Evolutionary conservation across 805 yeast species (phyloP), one percentile per base, ranked within the genome.

Genomic region (Teunomyces barrocoloradensis): DNA sequence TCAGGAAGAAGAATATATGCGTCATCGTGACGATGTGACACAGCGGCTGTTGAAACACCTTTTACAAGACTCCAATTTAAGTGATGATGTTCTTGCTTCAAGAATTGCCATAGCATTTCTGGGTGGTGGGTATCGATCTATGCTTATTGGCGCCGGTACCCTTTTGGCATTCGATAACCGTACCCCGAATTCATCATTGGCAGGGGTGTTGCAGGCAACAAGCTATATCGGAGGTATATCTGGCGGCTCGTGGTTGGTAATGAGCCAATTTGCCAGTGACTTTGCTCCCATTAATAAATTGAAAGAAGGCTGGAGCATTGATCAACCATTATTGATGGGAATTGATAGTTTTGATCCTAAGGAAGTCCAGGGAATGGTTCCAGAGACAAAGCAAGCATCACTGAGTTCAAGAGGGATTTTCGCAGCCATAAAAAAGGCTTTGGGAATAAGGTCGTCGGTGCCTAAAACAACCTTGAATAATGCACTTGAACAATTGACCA

Each of bases 211-310:
- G 17, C 87, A 84, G 54, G 65, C 79, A 6, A 49, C 81, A 0
- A 66, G 77, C 12, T 84, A 85, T 57, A 68, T 85, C 9, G 76
- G 81, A 0, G 89, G 89, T 0, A 74, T 83, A 1, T 82, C 89
- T 2, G 90, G 90, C 1, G 91, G 90, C 0, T 77, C 85, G 40
- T 85, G 91, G 90, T 63, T 82, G 6, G 78, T 85, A 1, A 77
- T 84, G 63, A 68, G 68, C 46, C 66, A 63, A 42, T 64, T 62
- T 23, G 57, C 68, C 1, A 64, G 66, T 43, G 71, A 68, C 48
- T 61, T 59, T 25, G 52, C 43, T 6, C 69, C 71, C 6, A 51
- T 67, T 23, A 32, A 49, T 30, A 49, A 64, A 43, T 29, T 68
- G 39, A 53, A 52, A 29, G 52, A 57, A 13, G 60, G 63, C 5